A percentile compares a stretch with the other conserved stretches of the same genome.
phyloP scores from a whole-genome alignment of 2,329 filamentous ascomycete genomes.

The Mariannaea elegans region DNA sequence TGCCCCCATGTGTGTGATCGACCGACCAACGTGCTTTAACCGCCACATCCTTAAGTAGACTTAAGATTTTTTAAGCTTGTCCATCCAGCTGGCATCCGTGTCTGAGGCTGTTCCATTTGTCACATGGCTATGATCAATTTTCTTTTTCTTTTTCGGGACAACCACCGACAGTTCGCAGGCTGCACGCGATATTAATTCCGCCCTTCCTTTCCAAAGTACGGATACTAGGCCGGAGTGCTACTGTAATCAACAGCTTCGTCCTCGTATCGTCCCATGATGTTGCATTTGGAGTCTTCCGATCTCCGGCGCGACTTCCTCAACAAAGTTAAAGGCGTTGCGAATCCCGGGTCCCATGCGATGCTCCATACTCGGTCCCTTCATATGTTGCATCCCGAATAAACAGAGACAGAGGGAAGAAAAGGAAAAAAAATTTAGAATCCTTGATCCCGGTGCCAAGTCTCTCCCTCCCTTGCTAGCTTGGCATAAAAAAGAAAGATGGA shows the following conservation, averaged over 20 bases:
- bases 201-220: too few species aligned
- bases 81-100: background rate
- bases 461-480: background rate
- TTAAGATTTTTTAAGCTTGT: background rate
- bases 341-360: background rate
- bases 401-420: too few species aligned
- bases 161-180: background rate
- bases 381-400: background rate
- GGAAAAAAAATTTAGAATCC: too few species aligned
- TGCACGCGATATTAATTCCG: background rate
- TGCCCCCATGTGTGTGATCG: too few species aligned
- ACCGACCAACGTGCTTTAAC: background rate
- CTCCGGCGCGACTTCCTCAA: background rate
- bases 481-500: background rate
- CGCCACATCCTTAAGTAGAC: background rate
- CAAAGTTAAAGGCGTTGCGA: background rate
- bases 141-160: background rate
- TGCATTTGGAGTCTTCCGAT: background rate
- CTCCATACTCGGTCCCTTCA: too few species aligned
- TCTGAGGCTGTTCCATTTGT: too few species aligned
- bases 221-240: too few species aligned
- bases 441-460: background rate
- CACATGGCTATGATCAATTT: background rate
- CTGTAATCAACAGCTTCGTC: too few species aligned
- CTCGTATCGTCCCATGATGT: background rate